Percentiles rank a stretch among this genome's conserved stretches.
phyloP scores from a whole-genome alignment of 2,329 filamentous ascomycete species.

The Magnaporthiopsis rhizophila region DNA sequence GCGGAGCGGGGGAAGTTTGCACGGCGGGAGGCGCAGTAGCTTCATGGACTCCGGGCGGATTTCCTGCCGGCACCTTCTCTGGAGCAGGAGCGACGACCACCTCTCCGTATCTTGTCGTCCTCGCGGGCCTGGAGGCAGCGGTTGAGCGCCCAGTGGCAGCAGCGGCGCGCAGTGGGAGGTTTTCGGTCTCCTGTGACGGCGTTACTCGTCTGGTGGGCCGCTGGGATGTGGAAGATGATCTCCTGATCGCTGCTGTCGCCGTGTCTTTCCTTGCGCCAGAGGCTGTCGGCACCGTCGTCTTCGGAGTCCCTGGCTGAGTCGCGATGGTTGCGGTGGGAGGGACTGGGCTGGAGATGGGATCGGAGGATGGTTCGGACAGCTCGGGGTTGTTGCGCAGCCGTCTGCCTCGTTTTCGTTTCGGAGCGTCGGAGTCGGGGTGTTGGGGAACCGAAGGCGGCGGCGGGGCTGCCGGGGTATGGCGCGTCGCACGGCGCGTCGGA shows the following conservation, averaged over 20 bases:
- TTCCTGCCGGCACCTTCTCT: background rate
- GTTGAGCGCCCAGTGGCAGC: background rate
- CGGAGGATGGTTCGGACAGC: background rate
- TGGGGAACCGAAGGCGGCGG: background rate
- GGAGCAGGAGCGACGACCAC: background rate
- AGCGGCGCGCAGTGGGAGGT: background rate
- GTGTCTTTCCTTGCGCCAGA: background rate
- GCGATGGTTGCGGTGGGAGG: background rate
- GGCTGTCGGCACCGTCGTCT: conserved; percentile 37
- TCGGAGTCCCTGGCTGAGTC: background rate
- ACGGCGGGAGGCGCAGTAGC: too few species aligned
- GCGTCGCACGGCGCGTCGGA: conserved; percentile 24
- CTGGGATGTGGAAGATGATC: background rate
- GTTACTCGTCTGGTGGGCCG: background rate
- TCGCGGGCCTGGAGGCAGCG: background rate
- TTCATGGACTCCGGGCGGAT: background rate
- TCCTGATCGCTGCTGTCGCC: background rate
- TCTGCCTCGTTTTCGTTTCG: conserved; percentile 1
- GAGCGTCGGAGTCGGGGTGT: background rate
- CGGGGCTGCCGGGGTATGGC: conserved; percentile 23
- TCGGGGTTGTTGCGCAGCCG: background rate
- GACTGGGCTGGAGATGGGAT: background rate
- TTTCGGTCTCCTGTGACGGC: background rate
- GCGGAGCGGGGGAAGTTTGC: background rate
- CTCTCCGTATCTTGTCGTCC: background rate